Base-by-base conservation (phyloP, 257 asterid genomes). In the Eucommia ulmoides region DNA sequence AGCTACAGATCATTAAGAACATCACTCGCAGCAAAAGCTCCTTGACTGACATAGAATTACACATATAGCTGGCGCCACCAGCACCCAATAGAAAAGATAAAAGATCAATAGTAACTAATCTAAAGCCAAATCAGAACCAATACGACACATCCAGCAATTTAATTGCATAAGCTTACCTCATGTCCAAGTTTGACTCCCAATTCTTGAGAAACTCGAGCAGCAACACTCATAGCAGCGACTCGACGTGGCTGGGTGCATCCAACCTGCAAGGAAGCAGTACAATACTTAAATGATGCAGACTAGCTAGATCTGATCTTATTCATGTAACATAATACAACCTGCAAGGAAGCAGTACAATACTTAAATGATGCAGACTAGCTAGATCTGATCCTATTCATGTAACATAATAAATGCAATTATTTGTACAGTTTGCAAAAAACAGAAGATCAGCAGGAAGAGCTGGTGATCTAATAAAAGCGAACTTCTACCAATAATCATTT, bases 181-280 rank as follows among this genome's bases (percentile, higher is more conserved):
- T 91, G 99, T 38, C 99, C 99, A 63, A 91, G 88, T 72, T 86
- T 91, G 56, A 91, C 95, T 33, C 99, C 99, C 95, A 86, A 71
- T 73, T 91, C 99, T 75, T 86, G 93, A 62, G 99, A 81, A 61
- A 91, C 99, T 44, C 95, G 82, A 65, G 96, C 94, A 67, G 99
- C 83, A 51, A 86, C 99, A 70, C 95, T 91, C 98, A 91, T 91
- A 17, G 98, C 98, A 54, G 98, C 96, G 52, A 85, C 98, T 53
- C 96, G 74, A 10, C 94, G 88, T 41, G 98, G 94, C 73, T 89
- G 98, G 60, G 98, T 85, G 62, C 96, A 89, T n/a, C 92, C 98
- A 56, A 89, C 76, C 93, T 82, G 79, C 53, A 54, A 63, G 33
- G 50, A 68, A 23, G 56, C 47, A 44, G 19, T 38, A 23, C 8